phyloP scores from a whole-genome alignment of 352 stramenopile genomes.

The Globisporangium polare region DNA sequence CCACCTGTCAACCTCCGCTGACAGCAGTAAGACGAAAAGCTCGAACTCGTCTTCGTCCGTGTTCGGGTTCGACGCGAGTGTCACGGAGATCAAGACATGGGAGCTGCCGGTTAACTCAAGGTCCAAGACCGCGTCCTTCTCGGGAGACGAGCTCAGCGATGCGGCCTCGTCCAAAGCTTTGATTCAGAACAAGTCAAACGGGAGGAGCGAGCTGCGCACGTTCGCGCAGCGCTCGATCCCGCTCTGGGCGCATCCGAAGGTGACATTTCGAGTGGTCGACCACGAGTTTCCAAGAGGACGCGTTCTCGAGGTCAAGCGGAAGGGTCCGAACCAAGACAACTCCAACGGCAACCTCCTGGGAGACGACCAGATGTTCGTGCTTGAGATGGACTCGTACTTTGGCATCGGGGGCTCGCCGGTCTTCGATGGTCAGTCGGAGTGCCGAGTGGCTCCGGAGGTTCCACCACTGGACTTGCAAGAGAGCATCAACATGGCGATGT shows the following conservation, averaged over 20 bases:
- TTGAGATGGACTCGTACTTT: slow-evolving; percentile 88
- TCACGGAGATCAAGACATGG: slow-evolving; percentile 62
- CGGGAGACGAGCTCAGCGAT: slow-evolving; percentile 10
- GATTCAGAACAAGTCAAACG: slow-evolving; percentile 20
- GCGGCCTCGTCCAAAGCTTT: background rate
- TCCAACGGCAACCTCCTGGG: slow-evolving; percentile 37
- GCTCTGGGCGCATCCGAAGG: slow-evolving; percentile 75
- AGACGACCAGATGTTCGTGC: slow-evolving; percentile 75
- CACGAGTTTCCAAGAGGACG: slow-evolving; percentile 41
- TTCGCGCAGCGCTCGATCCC: slow-evolving; percentile 59
- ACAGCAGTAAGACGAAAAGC: slow-evolving; percentile 9
- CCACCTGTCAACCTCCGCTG: slow-evolving; percentile 2
- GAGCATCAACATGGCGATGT: slow-evolving; percentile 81
- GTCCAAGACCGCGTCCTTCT: slow-evolving; percentile 27
- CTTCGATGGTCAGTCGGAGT: slow-evolving; percentile 47
- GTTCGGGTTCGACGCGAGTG: slow-evolving; percentile 65
- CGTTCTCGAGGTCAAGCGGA: slow-evolving; percentile 72
- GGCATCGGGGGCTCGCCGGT: slow-evolving; percentile 75
- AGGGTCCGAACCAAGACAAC: slow-evolving; percentile 42
- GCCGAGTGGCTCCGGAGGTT: slow-evolving; percentile 32
- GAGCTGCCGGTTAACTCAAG: slow-evolving; percentile 32
- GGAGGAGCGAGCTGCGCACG: slow-evolving; percentile 65
- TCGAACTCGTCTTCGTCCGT: slow-evolving; percentile 38
- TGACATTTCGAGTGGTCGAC: slow-evolving; percentile 60
- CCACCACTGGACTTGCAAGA: slow-evolving; percentile 56